Percentiles rank a stretch among this genome's conserved stretches.
These are phyloP conservation scores for Lantana camara DNA, from an alignment of 257 asterid genomes.

Conservation along the genomic window DNA sequence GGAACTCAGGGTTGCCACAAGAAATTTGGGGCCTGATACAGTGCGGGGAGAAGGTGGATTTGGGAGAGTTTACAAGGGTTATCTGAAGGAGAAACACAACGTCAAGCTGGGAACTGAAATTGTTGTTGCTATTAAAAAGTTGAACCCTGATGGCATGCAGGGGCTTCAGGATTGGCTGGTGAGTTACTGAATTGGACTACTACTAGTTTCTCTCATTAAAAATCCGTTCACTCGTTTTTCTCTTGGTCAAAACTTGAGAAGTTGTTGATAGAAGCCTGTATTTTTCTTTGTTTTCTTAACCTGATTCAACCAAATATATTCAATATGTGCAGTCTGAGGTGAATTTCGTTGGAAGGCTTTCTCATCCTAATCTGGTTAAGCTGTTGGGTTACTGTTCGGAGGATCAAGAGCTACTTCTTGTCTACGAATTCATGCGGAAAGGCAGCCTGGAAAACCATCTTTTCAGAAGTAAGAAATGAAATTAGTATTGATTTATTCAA, in stretches of 20 bases:
- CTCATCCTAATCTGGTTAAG: constrained; percentile 83
- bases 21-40: constrained; percentile 63
- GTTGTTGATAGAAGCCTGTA: no score
- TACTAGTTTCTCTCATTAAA: background rate
- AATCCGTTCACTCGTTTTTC: no score
- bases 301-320: background rate
- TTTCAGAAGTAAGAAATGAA: constrained; percentile 68
- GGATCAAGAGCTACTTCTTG: constrained; percentile 73
- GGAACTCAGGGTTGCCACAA: constrained; percentile 73
- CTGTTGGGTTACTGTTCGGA: constrained; percentile 85
- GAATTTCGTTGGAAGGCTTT: constrained; percentile 77
- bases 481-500: background rate
- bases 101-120: constrained; percentile 44
- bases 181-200: background rate
- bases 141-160: constrained; percentile 73
- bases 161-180: constrained; percentile 91
- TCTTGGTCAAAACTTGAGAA: no score
- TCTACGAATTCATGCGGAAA: constrained; percentile 88
- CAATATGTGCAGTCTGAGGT: constrained; percentile 66
- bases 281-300: no score
- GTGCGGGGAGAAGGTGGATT: constrained; percentile 96
- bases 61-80: constrained; percentile 90
- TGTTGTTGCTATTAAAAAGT: constrained; percentile 75
- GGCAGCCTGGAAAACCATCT: constrained; percentile 98
- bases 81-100: no score